Base-by-base conservation (phyloP, 2,329 filamentous ascomycete species). In the Pleurostoma richardsiae region DNA sequence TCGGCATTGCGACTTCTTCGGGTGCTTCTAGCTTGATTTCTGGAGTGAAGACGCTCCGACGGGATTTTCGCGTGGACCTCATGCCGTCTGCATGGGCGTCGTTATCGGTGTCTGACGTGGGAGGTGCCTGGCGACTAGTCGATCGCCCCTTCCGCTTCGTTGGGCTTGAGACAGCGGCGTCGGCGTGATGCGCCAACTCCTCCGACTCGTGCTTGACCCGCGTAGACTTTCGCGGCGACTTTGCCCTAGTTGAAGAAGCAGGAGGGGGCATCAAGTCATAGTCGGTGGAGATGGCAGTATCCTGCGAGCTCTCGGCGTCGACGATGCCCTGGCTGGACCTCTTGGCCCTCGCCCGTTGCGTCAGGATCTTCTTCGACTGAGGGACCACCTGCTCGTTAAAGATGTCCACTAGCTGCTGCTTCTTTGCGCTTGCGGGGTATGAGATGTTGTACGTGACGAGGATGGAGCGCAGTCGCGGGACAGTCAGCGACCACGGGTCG, bases 381-480 rank as follows among this genome's bases (percentile, higher is more conserved):
- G 92, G 87, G 4, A 88, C 70, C 29, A 99, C 79, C 52, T 94
- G 74, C 30, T 86, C 76, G 60, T 86, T 83, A 67, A 99, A 90
- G 41, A 97, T 82, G 6, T 87, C 83, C 50, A 99, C 77, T 27
- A 99, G 82, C 61, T 95, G 86, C 0, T 82, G 73, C 72, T 99
- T 99, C 72, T 97, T 99, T 10, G 94, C 90, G 4, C 85, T 91
- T 0, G 89, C 85, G 4, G 91, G 86, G 63, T 96, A 97, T 36
- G 82, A 71, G 59, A 97, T 74, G 62, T 90, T 87, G 70, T 99
- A 89, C 54, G 83, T 86, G 59, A 97, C 88, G 48, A 99, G 82
- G 54, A 97, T 95, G 42, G 88, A 92, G 59, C 94, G 88, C 57
- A 99, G 75, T 41, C 87, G 86, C 29, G 94, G 90, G 43, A 97